These are phyloP conservation scores for Sclerotinia borealis DNA, from an alignment of 2,329 filamentous ascomycete genomes.

Conservation along the genomic window DNA sequence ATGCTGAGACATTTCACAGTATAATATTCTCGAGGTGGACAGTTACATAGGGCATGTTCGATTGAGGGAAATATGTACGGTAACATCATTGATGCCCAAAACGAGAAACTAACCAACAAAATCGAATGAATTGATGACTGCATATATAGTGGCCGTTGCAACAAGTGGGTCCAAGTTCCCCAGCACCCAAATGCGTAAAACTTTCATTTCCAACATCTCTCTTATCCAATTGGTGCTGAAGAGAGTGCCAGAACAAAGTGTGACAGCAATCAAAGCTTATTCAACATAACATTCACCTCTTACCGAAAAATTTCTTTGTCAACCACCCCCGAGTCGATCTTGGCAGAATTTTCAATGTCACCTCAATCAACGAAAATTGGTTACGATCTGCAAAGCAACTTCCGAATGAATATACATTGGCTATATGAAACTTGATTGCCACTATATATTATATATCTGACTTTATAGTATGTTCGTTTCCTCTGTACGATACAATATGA, in stretches of 20 bases:
- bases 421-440: background rate
- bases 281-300: background rate
- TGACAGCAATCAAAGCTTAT: background rate
- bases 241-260: background rate
- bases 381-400: background rate
- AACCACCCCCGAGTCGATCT: background rate
- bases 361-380: background rate
- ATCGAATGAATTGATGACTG: background rate
- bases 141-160: background rate
- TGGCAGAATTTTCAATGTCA: background rate
- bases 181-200: background rate
- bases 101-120: background rate
- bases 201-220: background rate
- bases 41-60: no score
- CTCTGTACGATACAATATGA: background rate
- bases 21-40: no score
- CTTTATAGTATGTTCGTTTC: background rate
- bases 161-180: background rate
- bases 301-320: background rate
- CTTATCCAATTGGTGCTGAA: background rate
- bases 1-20: no score
- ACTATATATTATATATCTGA: background rate
- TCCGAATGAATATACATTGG: background rate
- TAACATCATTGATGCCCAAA: background rate
- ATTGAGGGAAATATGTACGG: background rate